phyloP scores from a whole-genome alignment of 2,329 filamentous ascomycete genomes.

The Exserohilum turcica region DNA sequence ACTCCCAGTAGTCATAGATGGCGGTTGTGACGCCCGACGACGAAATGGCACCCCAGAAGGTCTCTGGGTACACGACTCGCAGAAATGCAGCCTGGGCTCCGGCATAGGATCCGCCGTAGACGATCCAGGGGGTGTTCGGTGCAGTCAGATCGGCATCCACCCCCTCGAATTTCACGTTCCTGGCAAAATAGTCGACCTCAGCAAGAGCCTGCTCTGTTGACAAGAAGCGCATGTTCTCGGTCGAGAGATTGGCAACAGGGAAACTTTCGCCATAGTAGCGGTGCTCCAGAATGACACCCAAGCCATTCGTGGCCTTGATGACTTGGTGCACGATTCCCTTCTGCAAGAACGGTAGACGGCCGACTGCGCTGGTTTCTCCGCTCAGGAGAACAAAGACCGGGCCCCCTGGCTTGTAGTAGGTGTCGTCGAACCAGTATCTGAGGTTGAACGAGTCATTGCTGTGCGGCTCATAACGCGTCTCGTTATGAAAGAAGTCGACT shows the following conservation, averaged over 20 bases:
- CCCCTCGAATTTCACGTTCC: constrained; percentile 72
- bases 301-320: constrained; percentile 66
- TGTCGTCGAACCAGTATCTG: constrained; percentile 83
- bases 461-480: constrained; percentile 77
- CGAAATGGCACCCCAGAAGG: constrained; percentile 79
- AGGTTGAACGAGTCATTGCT: constrained; percentile 69
- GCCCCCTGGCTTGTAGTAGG: constrained; percentile 75
- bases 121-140: constrained; percentile 70
- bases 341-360: constrained; percentile 70
- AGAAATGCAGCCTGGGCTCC: constrained; percentile 79
- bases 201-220: constrained; percentile 82
- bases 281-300: constrained; percentile 84
- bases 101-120: constrained; percentile 84
- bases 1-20: constrained; percentile 76
- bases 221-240: constrained; percentile 76
- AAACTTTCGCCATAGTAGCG: constrained; percentile 83
- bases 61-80: constrained; percentile 75
- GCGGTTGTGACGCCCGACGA: constrained; percentile 80
- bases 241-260: constrained; percentile 68
- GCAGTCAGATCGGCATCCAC: constrained; percentile 70
- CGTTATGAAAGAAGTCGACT: constrained; percentile 84
- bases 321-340: constrained; percentile 78
- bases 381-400: constrained; percentile 78
- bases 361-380: constrained; percentile 71
- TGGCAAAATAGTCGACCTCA: constrained; percentile 80